Evolutionary conservation across 2,329 filamentous ascomycete species (phyloP).

Genomic region (Xylariaceae sp.): DNA sequence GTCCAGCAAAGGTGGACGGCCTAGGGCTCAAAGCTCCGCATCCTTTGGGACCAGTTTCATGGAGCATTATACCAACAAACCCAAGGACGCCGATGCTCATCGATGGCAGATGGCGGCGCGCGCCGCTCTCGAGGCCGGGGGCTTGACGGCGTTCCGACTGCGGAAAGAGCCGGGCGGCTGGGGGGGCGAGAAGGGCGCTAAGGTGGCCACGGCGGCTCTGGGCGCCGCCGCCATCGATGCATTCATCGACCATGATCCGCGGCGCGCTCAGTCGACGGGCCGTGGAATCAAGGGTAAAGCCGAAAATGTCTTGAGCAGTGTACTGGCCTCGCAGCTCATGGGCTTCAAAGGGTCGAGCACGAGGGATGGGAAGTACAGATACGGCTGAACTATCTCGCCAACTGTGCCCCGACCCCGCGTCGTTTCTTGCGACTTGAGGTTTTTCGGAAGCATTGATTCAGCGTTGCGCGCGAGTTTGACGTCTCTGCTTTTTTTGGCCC

Average conservation of each 20-base stretch:
- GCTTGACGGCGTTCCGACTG: conserved; percentile 39
- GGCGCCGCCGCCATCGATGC: conserved; percentile 42
- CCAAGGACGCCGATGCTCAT: conserved; percentile 10
- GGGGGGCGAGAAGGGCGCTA: conserved; percentile 41
- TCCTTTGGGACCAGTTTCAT: conserved; percentile 2
- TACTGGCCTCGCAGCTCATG: conserved; percentile 24
- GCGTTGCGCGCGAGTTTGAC: too few species aligned
- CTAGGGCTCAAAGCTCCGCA: conserved; percentile 11
- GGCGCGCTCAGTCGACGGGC: conserved; percentile 12
- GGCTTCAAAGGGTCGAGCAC: conserved; percentile 15
- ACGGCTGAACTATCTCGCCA: conserved; percentile 6
- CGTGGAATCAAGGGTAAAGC: conserved; percentile 23
- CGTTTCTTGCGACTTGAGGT: too few species aligned
- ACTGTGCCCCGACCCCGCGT: too few species aligned
- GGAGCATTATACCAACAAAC: conserved; percentile 2
- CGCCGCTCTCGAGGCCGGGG: conserved; percentile 40
- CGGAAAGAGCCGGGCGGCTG: conserved; percentile 38
- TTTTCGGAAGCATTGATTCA: too few species aligned
- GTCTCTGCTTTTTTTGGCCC: too few species aligned
- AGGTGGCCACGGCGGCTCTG: conserved; percentile 40
- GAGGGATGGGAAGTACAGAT: conserved; percentile 11
- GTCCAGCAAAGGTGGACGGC: conserved; percentile 6
- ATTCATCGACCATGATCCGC: conserved; percentile 29
- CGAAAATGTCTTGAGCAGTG: conserved; percentile 21
- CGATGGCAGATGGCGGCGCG: conserved; percentile 32